phyloP scores from a whole-genome alignment of 345 rosid species.

The Ricinus communis region DNA sequence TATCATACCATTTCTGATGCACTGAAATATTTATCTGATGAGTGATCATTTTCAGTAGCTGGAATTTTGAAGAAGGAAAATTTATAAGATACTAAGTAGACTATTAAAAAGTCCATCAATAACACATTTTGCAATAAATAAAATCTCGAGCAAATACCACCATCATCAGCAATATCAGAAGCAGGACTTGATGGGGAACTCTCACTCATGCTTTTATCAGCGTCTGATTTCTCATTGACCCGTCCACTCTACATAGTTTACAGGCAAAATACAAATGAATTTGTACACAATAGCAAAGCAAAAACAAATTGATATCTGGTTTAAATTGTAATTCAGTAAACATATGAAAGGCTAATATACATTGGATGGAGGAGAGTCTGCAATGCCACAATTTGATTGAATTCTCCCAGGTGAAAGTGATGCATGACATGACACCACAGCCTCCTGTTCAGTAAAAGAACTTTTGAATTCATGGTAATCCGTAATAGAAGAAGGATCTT shows the following conservation, averaged over 20 bases:
- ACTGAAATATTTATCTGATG: slow-evolving; percentile 26
- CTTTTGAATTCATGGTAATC: slow-evolving; percentile 34
- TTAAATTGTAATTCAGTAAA: slow-evolving; percentile 16
- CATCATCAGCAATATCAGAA: slow-evolving; percentile 49
- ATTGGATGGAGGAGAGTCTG: slow-evolving; percentile 49
- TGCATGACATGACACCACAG: slow-evolving; percentile 34
- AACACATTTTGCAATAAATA: slow-evolving; percentile 5
- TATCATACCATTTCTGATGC: slow-evolving; percentile 47
- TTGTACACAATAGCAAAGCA: background rate
- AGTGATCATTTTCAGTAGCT: slow-evolving; percentile 38
- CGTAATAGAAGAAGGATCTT: slow-evolving; percentile 23
- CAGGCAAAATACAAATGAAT: slow-evolving; percentile 15
- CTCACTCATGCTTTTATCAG: slow-evolving; percentile 51
- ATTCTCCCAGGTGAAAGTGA: slow-evolving; percentile 41
- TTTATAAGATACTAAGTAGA: slow-evolving; percentile 32
- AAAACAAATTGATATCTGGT: background rate
- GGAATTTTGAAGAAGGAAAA: slow-evolving; percentile 34
- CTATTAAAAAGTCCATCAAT: slow-evolving; percentile 7
- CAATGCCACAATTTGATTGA: slow-evolving; percentile 34
- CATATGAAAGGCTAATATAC: slow-evolving; percentile 39
- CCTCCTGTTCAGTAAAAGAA: slow-evolving; percentile 33
- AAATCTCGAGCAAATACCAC: slow-evolving; percentile 28
- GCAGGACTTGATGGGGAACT: slow-evolving; percentile 46
- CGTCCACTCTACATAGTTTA: slow-evolving; percentile 47
- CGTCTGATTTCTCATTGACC: slow-evolving; percentile 49